Evolutionary conservation across 345 rosid species (phyloP).

Genomic region (Eutrema japonicum): DNA sequence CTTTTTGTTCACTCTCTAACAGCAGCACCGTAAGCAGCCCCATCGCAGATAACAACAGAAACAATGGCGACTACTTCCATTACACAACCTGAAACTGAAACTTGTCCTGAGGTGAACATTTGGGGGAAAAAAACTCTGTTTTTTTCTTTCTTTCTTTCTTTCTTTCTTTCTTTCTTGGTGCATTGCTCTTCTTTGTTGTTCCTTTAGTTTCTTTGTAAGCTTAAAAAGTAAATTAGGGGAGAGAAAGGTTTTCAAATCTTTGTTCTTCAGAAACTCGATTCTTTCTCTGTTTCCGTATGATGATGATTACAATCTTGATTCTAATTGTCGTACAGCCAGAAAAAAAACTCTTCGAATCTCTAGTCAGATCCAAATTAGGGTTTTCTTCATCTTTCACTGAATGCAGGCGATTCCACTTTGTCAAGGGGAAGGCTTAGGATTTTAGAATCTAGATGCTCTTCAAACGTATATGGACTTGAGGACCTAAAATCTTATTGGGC

Average conservation of each 20-base stretch:
- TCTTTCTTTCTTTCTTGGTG: not conserved
- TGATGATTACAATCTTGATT: constrained; percentile 15
- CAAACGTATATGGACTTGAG: too few relatives aligned
- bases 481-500: too few relatives aligned
- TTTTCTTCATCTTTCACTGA: too few relatives aligned
- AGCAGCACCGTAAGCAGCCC: constrained; percentile 69
- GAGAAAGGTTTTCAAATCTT: not conserved
- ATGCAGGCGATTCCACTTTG: too few relatives aligned
- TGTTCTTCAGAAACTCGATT: constrained; percentile 4
- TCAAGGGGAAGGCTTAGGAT: too few relatives aligned
- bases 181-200: constrained; percentile 5
- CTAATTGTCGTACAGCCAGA: not conserved
- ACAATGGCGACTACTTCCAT: constrained; percentile 43
- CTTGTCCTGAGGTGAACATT: not conserved
- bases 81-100: constrained; percentile 35
- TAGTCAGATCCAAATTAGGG: too few relatives aligned
- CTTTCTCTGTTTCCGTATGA: not conserved
- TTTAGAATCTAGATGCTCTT: too few relatives aligned
- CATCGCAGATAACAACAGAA: constrained; percentile 46
- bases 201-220: constrained; percentile 1
- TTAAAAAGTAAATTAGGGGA: constrained; percentile 15
- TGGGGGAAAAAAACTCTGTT: not conserved
- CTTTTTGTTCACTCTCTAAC: constrained; percentile 62
- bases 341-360: not conserved
- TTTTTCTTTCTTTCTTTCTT: too few relatives aligned